These are phyloP conservation scores for Poterioochromonas sp. DNA, from an alignment of 352 stramenopile species.

Conservation along the genomic window DNA sequence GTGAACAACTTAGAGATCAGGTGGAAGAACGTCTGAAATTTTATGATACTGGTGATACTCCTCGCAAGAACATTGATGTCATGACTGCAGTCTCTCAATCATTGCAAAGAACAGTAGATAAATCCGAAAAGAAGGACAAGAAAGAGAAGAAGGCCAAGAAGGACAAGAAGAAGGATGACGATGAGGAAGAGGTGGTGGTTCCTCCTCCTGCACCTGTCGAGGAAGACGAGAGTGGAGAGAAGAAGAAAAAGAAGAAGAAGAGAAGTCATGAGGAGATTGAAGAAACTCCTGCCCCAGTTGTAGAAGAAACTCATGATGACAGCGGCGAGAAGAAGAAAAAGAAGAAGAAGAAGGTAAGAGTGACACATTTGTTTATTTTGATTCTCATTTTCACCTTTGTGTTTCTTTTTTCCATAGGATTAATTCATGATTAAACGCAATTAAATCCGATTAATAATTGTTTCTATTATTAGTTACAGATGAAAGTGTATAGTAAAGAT, in stretches of 20 bases:
- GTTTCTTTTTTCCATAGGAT: too few species aligned
- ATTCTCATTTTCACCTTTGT: too few species aligned
- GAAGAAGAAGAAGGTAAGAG: conserved; percentile 53
- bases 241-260: conserved; percentile 53
- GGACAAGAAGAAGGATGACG: conserved; percentile 53
- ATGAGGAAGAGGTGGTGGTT: conserved; percentile 66
- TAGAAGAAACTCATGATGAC: too few species aligned
- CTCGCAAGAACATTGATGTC: conserved; percentile 96
- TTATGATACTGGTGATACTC: conserved; percentile 94
- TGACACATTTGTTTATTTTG: too few species aligned
- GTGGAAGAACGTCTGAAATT: conserved; percentile 98
- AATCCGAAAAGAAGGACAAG: conserved; percentile 63
- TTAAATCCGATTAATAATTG: too few species aligned
- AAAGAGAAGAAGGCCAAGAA: conserved; percentile 55
- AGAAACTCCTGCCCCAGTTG: not conserved
- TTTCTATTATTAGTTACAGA: too few species aligned
- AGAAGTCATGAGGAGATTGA: not conserved
- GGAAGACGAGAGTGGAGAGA: conserved; percentile 52
- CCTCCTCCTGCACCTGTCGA: conserved; percentile 54
- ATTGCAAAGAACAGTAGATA: conserved; percentile 41
- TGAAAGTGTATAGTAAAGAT: too few species aligned
- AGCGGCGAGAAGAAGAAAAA: conserved; percentile 52
- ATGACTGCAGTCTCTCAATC: conserved; percentile 78
- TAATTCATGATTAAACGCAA: too few species aligned
- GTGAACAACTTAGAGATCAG: conserved; percentile 94